These are phyloP conservation scores for Alternaria ventricosa DNA, from an alignment of 2,329 filamentous ascomycete genomes.

Conservation along the genomic window DNA sequence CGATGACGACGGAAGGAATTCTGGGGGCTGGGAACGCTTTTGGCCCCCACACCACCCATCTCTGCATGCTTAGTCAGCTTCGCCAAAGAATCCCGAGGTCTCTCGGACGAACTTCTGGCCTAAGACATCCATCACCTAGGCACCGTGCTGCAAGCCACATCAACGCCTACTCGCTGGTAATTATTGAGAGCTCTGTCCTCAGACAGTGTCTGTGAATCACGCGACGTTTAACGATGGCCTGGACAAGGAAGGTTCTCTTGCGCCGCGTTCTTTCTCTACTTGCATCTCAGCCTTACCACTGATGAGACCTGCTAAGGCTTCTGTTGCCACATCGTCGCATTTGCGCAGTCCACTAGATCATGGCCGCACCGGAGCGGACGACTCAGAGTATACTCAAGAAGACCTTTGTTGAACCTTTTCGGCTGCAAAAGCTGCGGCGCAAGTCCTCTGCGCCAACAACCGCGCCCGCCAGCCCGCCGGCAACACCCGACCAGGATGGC, in stretches of 20 bases:
- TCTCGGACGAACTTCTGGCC: background rate
- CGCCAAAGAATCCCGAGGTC: background rate
- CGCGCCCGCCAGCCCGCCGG: background rate
- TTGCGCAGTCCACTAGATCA: background rate
- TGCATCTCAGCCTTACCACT: background rate
- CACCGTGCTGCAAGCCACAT: background rate
- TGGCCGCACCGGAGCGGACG: background rate
- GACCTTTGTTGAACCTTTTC: constrained; percentile 9
- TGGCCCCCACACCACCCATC: background rate
- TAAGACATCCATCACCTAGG: background rate
- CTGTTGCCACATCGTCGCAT: background rate
- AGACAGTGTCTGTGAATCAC: background rate
- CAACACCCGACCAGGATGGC: background rate
- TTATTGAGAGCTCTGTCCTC: background rate
- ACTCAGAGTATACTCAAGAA: constrained; percentile 7
- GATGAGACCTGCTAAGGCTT: background rate
- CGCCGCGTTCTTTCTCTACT: background rate
- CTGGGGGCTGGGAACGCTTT: background rate
- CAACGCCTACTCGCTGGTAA: background rate
- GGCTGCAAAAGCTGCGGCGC: background rate
- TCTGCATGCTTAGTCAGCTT: background rate
- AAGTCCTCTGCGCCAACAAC: background rate
- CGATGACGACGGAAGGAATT: background rate
- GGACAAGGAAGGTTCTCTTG: background rate
- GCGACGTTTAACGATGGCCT: background rate